These are phyloP conservation scores for Akanthomyces muscarius DNA, from an alignment of 2,329 filamentous ascomycete species.

Conservation along the genomic window DNA sequence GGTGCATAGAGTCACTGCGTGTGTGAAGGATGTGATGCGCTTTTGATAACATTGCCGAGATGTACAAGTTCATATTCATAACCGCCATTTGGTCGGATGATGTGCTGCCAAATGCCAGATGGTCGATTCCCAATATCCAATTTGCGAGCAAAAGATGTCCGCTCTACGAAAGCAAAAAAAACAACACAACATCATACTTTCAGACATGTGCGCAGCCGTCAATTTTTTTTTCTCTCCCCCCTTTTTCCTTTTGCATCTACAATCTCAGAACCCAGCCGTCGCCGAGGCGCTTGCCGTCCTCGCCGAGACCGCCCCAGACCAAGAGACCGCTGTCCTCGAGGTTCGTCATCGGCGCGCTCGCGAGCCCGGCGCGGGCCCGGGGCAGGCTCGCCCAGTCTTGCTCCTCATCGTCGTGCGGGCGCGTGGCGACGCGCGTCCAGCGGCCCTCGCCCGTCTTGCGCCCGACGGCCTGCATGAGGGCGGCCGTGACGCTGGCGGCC, in stretches of 20 bases:
- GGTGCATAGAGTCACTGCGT: not conserved
- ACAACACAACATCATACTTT: not conserved
- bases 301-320: slow-evolving; percentile 56
- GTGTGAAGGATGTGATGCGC: not conserved
- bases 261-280: slow-evolving; percentile 62
- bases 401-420: slow-evolving; percentile 50
- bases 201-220: not conserved
- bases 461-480: slow-evolving; percentile 50
- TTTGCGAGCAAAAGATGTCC: not conserved
- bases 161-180: not conserved
- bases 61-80: not conserved
- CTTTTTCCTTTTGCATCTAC: slow-evolving; percentile 17
- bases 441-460: slow-evolving; percentile 53
- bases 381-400: slow-evolving; percentile 42
- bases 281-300: slow-evolving; percentile 47
- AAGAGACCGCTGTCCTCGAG: slow-evolving; percentile 57
- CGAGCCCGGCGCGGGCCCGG: slow-evolving; percentile 53
- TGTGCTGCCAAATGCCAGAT: not conserved
- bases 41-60: not conserved
- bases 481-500: slow-evolving; percentile 51
- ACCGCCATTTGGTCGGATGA: not conserved
- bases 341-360: slow-evolving; percentile 52
- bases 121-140: not conserved
- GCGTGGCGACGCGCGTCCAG: slow-evolving; percentile 49
- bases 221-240: too few species aligned